These are phyloP conservation scores for Tolypocladium endophyticum DNA, from an alignment of 2,329 filamentous ascomycete genomes.

Conservation along the genomic window DNA sequence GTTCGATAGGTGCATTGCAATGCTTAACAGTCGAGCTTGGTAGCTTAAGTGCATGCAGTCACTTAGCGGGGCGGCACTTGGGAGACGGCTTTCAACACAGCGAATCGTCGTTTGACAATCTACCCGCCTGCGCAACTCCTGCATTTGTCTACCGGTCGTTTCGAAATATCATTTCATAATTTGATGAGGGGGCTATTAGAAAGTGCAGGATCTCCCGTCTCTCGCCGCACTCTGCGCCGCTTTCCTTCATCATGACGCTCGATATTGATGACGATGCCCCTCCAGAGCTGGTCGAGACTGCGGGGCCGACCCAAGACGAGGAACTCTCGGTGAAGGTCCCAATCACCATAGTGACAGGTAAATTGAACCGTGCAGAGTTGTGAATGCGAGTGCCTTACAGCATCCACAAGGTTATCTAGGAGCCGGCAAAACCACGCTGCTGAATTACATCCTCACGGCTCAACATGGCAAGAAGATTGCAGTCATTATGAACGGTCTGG, in stretches of 20 bases:
- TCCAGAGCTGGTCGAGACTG: slow-evolving; percentile 49
- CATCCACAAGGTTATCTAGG: slow-evolving; percentile 67
- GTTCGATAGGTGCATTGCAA: slow-evolving; percentile 13
- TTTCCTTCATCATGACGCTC: slow-evolving; percentile 28
- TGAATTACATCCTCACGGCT: slow-evolving; percentile 93
- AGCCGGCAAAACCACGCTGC: slow-evolving; percentile 85
- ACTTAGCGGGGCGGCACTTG: slow-evolving; percentile 6
- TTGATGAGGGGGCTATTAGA: background rate
- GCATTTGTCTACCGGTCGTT: background rate
- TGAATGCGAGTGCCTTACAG: background rate
- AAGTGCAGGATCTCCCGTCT: background rate
- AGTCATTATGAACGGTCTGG: slow-evolving; percentile 79
- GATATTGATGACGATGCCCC: slow-evolving; percentile 57
- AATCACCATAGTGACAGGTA: slow-evolving; percentile 76
- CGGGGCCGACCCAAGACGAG: slow-evolving; percentile 26
- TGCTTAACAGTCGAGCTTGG: slow-evolving; percentile 3
- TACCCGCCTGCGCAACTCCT: background rate
- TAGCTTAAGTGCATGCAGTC: slow-evolving; percentile 10
- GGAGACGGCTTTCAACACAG: background rate
- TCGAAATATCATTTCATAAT: background rate
- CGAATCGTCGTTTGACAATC: background rate
- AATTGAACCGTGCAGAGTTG: background rate
- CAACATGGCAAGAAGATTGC: slow-evolving; percentile 97
- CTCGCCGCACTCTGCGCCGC: background rate
- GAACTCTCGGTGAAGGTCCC: slow-evolving; percentile 58